These are phyloP conservation scores for Uronychia setigera DNA, from an alignment of 73 alveolate species.

Conservation along the genomic window DNA sequence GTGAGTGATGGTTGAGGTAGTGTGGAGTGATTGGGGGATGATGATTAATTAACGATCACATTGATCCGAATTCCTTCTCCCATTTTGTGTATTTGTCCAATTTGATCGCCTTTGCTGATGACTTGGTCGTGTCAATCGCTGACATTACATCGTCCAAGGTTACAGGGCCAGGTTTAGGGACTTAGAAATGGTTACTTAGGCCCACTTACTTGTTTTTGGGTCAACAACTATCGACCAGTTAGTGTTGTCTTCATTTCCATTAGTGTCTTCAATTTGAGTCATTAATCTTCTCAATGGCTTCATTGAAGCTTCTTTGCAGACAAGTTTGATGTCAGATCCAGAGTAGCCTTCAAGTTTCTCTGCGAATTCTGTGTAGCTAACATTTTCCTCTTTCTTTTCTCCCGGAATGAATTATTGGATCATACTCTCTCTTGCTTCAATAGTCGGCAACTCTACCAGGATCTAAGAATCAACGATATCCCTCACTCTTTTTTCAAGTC, in stretches of 20 bases:
- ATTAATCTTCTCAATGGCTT: slow-evolving; percentile 87
- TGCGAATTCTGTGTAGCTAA: slow-evolving; percentile 79
- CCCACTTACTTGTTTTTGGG: slow-evolving; percentile 53
- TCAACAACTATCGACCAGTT: slow-evolving; percentile 63
- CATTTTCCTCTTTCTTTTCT: slow-evolving; percentile 59
- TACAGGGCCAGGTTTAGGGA: slow-evolving; percentile 90
- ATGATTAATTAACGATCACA: slow-evolving; percentile 59
- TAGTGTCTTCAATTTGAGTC: slow-evolving; percentile 59
- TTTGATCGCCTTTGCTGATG: slow-evolving; percentile 83
- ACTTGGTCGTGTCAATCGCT: slow-evolving; percentile 87
- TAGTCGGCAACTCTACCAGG: slow-evolving; percentile 87
- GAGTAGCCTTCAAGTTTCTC: slow-evolving; percentile 89
- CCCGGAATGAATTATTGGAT: slow-evolving; percentile 78
- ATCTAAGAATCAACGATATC: slow-evolving; percentile 34
- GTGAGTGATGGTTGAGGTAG: too few relatives aligned
- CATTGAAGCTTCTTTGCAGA: slow-evolving; percentile 99
- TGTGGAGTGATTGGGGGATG: too few relatives aligned
- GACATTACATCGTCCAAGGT: slow-evolving; percentile 86
- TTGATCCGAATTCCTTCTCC: slow-evolving; percentile 96
- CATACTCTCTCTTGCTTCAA: slow-evolving; percentile 94
- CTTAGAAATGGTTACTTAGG: slow-evolving; percentile 67
- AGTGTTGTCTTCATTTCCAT: slow-evolving; percentile 60
- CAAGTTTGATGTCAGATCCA: slow-evolving; percentile 96
- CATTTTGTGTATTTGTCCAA: slow-evolving; percentile 91
- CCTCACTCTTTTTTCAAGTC: slow-evolving; percentile 93